Conservation (phyloP, 345 rosid genomes). For the Gossypium longicalyx region DNA sequence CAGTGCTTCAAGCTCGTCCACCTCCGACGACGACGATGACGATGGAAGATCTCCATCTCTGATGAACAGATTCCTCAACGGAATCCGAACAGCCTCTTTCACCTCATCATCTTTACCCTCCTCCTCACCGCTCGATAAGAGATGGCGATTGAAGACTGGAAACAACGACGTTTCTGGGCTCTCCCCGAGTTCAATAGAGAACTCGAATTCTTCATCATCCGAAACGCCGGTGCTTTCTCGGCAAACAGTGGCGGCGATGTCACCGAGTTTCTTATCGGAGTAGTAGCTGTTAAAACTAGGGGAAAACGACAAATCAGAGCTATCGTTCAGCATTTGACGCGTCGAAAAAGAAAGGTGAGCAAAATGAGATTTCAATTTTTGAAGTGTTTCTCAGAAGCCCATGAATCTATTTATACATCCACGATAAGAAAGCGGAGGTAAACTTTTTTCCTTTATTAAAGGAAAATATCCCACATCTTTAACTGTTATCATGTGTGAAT, state of each 20-base stretch:
- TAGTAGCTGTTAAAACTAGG: conserved; percentile 78
- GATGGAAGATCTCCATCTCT: conserved; percentile 34
- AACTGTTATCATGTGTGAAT: too few species aligned
- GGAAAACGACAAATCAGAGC: conserved; percentile 35
- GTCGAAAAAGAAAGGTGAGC: background rate
- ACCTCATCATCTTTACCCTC: background rate
- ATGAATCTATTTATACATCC: background rate
- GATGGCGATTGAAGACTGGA: conserved; percentile 65
- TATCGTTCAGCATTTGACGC: conserved; percentile 22
- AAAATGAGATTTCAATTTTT: background rate
- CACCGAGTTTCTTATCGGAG: conserved; percentile 25
- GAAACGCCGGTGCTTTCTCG: conserved; percentile 8
- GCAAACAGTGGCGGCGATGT: conserved; percentile 41
- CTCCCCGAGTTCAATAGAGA: conserved; percentile 33
- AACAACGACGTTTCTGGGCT: conserved; percentile 24
- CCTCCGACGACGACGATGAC: conserved; percentile 57
- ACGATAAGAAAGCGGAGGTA: background rate
- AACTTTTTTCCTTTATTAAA: background rate
- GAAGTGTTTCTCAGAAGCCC: background rate
- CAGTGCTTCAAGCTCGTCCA: conserved; percentile 53
- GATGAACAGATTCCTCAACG: conserved; percentile 44
- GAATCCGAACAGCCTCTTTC: conserved; percentile 24
- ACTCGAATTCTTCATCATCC: conserved; percentile 42
- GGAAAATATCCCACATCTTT: background rate
- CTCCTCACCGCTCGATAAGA: conserved; percentile 18